A percentile compares a stretch with the other conserved stretches of the same genome.
These are phyloP conservation scores for Trichoderma asperellum DNA, from an alignment of 2,329 filamentous ascomycete genomes.

Conservation along the genomic window DNA sequence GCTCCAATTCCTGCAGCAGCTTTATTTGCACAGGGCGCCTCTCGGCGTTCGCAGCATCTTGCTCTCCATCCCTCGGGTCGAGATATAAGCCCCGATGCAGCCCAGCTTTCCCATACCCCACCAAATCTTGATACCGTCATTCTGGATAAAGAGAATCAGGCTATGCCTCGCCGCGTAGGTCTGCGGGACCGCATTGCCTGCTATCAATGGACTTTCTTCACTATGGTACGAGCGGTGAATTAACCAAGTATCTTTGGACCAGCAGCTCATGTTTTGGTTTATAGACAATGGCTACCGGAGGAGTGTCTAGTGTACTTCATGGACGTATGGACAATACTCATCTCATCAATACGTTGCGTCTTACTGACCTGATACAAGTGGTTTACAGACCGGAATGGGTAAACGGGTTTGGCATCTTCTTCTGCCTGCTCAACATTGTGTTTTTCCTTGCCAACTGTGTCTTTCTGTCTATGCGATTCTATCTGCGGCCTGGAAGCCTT, in stretches of 20 bases:
- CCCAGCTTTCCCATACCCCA: not conserved
- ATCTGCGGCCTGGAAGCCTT: slow-evolving; percentile 70
- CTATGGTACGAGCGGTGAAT: slow-evolving; percentile 44
- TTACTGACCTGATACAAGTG: slow-evolving; percentile 11
- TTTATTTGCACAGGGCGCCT: not conserved
- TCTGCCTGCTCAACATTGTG: slow-evolving; percentile 66
- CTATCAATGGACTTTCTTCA: slow-evolving; percentile 77
- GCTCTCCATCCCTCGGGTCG: not conserved
- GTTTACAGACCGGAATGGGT: slow-evolving; percentile 53
- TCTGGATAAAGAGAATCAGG: slow-evolving; percentile 3
- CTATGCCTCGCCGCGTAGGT: slow-evolving; percentile 43
- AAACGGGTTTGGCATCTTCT: slow-evolving; percentile 59
- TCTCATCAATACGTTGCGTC: not conserved
- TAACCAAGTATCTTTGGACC: not conserved
- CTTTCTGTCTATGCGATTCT: slow-evolving; percentile 70
- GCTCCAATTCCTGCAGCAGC: slow-evolving; percentile 6
- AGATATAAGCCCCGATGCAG: not conserved
- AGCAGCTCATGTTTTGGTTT: not conserved
- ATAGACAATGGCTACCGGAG: slow-evolving; percentile 55
- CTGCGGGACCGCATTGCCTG: slow-evolving; percentile 57
- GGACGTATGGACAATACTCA: slow-evolving; percentile 6
- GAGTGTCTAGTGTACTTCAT: slow-evolving; percentile 59
- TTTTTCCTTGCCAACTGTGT: slow-evolving; percentile 66
- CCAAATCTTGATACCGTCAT: slow-evolving; percentile 17
- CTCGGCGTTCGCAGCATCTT: not conserved